Evolutionary conservation across 2,329 filamentous ascomycete species (phyloP).

Genomic region (Phyllachora maydis): DNA sequence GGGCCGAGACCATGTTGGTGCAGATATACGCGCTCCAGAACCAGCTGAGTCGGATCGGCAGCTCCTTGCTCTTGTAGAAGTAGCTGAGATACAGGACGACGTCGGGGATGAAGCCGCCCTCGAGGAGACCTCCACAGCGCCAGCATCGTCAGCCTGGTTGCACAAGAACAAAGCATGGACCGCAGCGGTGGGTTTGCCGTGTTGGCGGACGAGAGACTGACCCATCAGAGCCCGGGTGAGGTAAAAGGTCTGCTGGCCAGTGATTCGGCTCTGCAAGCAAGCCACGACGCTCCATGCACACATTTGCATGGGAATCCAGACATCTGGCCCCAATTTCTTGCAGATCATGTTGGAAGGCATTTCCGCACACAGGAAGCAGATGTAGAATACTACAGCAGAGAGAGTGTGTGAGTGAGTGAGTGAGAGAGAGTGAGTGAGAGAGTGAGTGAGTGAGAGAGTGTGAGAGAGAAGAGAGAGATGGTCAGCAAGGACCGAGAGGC

Average conservation of each 20-base stretch:
- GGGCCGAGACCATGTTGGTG: slow-evolving; percentile 11
- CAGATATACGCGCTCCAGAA: slow-evolving; percentile 14
- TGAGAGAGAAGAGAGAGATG: no score
- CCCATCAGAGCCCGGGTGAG: slow-evolving; percentile 10
- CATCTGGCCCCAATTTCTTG: slow-evolving; percentile 22
- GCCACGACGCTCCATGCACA: slow-evolving; percentile 12
- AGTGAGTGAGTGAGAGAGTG: no score
- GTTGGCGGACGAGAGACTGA: no score
- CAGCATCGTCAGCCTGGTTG: no score
- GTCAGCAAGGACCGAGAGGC: no score
- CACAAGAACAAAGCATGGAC: no score
- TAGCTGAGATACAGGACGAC: slow-evolving; percentile 6
- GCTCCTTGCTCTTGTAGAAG: slow-evolving; percentile 8
- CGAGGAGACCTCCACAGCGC: slow-evolving; percentile 11
- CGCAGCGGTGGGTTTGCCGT: no score
- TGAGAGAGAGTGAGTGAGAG: no score
- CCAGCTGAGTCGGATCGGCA: slow-evolving; percentile 13
- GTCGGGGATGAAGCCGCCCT: slow-evolving; percentile 14
- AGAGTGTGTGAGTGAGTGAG: no score
- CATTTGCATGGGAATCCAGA: slow-evolving; percentile 14
- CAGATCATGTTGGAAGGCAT: slow-evolving; percentile 38
- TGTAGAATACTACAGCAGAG: no score
- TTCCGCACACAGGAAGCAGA: slow-evolving; percentile 33
- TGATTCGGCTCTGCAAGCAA: slow-evolving; percentile 9
- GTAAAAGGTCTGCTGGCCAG: slow-evolving; percentile 9